These are phyloP conservation scores for Candida yuanshanica DNA, from an alignment of 805 yeast genomes.

Conservation along the genomic window DNA sequence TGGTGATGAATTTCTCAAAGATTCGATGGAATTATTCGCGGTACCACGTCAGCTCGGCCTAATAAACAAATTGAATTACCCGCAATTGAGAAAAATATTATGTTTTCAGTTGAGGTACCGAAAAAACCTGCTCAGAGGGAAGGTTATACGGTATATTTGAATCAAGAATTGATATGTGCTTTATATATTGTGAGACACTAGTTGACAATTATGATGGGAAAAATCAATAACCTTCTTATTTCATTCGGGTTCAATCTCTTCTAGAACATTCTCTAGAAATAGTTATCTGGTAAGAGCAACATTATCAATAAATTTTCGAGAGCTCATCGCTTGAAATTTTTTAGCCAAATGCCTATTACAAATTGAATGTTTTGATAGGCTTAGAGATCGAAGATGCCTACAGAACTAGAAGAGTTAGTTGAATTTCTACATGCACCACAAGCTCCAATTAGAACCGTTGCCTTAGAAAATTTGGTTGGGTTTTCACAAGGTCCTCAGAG, in stretches of 20 bases:
- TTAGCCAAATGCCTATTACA: background rate
- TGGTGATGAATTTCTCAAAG: too few relatives aligned
- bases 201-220: background rate
- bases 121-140: too few relatives aligned
- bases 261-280: background rate
- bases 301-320: background rate
- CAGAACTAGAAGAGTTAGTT: constrained; percentile 60
- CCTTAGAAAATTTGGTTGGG: constrained; percentile 78
- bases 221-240: background rate
- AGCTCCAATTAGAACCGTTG: constrained; percentile 74
- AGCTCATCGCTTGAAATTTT: constrained; percentile 1
- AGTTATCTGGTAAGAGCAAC: constrained; percentile 1
- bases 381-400: constrained; percentile 32
- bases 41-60: too few relatives aligned
- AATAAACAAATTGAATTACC: too few relatives aligned
- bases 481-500: constrained; percentile 68
- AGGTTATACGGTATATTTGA: too few relatives aligned
- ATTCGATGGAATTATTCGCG: too few relatives aligned
- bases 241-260: background rate
- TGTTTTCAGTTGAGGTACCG: too few relatives aligned
- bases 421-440: constrained; percentile 77
- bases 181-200: too few relatives aligned
- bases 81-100: too few relatives aligned
- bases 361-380: background rate
- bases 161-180: too few relatives aligned